A percentile compares a stretch with the other conserved stretches of the same genome.
Conservation (phyloP, 352 stramenopile species). For the Globisporangium uncinulatum region DNA sequence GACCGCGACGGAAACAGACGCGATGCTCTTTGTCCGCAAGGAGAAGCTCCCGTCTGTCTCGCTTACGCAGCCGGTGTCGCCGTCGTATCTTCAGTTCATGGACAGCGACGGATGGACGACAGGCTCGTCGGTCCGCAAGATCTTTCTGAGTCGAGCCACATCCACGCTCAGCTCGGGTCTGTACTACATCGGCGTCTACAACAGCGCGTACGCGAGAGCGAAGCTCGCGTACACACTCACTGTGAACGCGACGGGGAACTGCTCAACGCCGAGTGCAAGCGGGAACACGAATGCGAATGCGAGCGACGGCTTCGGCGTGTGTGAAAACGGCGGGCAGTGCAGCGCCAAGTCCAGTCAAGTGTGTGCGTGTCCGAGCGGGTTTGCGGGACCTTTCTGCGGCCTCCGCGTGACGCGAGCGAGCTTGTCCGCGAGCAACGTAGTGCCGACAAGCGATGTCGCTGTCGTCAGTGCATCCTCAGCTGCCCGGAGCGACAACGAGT, state of each 20-base stretch:
- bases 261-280: conserved; percentile 12
- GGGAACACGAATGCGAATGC: background rate
- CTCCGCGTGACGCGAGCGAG: conserved; percentile 17
- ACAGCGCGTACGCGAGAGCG: conserved; percentile 52
- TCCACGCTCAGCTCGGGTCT: conserved; percentile 65
- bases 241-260: conserved; percentile 48
- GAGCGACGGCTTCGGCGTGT: conserved; percentile 25
- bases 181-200: conserved; percentile 74
- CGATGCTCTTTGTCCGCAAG: conserved; percentile 71
- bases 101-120: conserved; percentile 46
- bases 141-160: conserved; percentile 46
- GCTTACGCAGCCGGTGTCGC: conserved; percentile 2
- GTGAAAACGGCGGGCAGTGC: conserved; percentile 41
- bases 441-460: background rate
- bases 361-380: conserved; percentile 37
- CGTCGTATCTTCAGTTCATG: conserved; percentile 41
- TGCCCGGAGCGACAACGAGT: background rate
- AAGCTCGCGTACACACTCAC: conserved; percentile 44
- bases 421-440: conserved; percentile 5
- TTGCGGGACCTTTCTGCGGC: conserved; percentile 41
- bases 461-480: background rate
- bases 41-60: conserved; percentile 44
- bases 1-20: conserved; percentile 36
- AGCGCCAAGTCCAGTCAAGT: conserved; percentile 38
- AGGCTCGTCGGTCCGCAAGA: conserved; percentile 31